A percentile compares a stretch with the other conserved stretches of the same genome.
Evolutionary conservation across 1,284 basidiomycete genomes (phyloP).

Genomic region (Ganoderma lingzhi): DNA sequence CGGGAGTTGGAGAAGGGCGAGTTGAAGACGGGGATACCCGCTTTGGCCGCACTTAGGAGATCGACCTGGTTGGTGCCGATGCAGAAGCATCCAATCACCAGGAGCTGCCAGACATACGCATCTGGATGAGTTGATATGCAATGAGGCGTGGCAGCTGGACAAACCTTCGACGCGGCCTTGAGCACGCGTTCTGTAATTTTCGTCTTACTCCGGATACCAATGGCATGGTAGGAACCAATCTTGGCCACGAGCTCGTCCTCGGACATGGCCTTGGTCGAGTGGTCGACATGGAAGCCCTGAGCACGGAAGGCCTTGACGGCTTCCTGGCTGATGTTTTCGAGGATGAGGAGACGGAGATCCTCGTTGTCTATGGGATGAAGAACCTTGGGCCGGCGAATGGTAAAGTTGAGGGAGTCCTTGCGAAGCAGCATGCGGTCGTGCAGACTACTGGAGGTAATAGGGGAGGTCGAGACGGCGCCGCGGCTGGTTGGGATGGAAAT

Average conservation of each 20-base stretch:
- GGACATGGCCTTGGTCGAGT: conserved; percentile 85
- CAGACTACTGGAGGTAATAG: conserved; percentile 46
- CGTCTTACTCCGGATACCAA: conserved; percentile 98
- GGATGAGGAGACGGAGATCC: conserved; percentile 79
- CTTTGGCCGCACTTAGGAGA: conserved; percentile 82
- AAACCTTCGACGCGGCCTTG: conserved; percentile 83
- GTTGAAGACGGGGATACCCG: conserved; percentile 99
- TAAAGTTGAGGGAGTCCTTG: conserved; percentile 35
- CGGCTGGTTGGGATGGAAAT: conserved; percentile 52
- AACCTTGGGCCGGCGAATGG: conserved; percentile 66
- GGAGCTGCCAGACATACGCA: conserved; percentile 62
- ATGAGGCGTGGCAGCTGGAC: conserved; percentile 24
- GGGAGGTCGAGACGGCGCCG: conserved; percentile 58
- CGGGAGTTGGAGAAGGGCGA: conserved; percentile 99
- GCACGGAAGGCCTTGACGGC: conserved; percentile 85
- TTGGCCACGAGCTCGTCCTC: conserved; percentile 93
- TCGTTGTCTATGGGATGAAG: conserved; percentile 84
- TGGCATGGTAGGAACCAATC: conserved; percentile 90
- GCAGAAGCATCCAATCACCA: conserved; percentile 99
- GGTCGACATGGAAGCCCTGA: conserved; percentile 95
- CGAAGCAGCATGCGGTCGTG: conserved; percentile 55
- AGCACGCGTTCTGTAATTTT: conserved; percentile 93
- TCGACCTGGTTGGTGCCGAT: conserved; percentile 99
- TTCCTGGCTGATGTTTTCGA: conserved; percentile 96
- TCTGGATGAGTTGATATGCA: background rate